These are phyloP conservation scores for Colletotrichum sansevieriae DNA, from an alignment of 2,329 filamentous ascomycete species.

Conservation along the genomic window DNA sequence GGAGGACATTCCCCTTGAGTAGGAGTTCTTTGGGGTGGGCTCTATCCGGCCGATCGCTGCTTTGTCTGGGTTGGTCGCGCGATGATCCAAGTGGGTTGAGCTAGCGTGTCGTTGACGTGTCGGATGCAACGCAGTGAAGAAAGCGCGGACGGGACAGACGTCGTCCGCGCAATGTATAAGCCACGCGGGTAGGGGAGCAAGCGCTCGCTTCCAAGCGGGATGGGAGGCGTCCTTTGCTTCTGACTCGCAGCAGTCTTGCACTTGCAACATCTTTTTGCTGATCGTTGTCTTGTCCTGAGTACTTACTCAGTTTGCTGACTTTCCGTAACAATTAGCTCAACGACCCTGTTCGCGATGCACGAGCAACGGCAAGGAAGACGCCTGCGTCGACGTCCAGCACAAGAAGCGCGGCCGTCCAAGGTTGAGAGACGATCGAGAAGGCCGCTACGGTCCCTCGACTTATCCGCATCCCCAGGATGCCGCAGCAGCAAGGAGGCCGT, in stretches of 20 bases:
- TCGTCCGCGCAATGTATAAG: conserved; percentile 18
- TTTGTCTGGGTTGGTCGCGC: conserved; percentile 21
- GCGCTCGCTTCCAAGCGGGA: conserved; percentile 9
- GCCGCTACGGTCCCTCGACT: conserved; percentile 67
- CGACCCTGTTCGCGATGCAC: conserved; percentile 83
- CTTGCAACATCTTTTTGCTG: conserved; percentile 4
- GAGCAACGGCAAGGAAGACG: conserved; percentile 83
- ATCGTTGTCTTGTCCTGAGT: not conserved
- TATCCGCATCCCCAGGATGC: conserved; percentile 61
- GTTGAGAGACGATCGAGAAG: conserved; percentile 78
- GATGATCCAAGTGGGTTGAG: conserved; percentile 34
- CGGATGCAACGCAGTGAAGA: conserved; percentile 27
- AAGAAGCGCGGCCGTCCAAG: conserved; percentile 86
- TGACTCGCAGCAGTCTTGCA: conserved; percentile 23
- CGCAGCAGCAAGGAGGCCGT: conserved; percentile 56
- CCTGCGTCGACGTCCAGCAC: conserved; percentile 86
- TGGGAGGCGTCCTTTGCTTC: conserved; percentile 7
- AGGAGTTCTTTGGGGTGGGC: conserved; percentile 8
- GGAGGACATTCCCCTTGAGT: conserved; percentile 22
- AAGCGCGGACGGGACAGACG: not conserved
- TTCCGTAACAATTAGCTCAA: conserved; percentile 65
- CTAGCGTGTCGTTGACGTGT: conserved; percentile 37
- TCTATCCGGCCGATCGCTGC: conserved; percentile 23
- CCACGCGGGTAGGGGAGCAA: conserved; percentile 29
- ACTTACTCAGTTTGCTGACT: conserved; percentile 33